A percentile compares a stretch with the other conserved stretches of the same genome.
Evolutionary conservation across 345 rosid genomes (phyloP).

Genomic region (Pugionium cornutum): DNA sequence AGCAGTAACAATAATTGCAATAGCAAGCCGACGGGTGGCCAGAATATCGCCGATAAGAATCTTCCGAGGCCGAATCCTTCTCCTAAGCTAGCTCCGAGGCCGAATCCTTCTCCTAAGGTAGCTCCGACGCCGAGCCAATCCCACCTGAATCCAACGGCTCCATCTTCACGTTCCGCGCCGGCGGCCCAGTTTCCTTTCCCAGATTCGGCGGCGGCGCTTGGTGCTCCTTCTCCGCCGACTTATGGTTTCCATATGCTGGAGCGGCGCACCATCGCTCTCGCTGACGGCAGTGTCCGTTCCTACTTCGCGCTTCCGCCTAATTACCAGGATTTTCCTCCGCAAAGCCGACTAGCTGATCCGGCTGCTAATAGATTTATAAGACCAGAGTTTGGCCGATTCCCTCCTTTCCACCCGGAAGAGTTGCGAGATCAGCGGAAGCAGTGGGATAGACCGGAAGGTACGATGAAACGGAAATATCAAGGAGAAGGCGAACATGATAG

Average conservation of each 20-base stretch:
- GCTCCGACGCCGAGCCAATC: slow-evolving; percentile 43
- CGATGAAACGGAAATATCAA: slow-evolving; percentile 63
- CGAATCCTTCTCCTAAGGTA: slow-evolving; percentile 45
- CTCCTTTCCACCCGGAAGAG: slow-evolving; percentile 51
- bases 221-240: slow-evolving; percentile 74
- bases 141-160: slow-evolving; percentile 37
- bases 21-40: slow-evolving; percentile 25
- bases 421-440: slow-evolving; percentile 49
- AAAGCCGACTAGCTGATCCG: slow-evolving; percentile 35
- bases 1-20: slow-evolving; percentile 29
- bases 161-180: slow-evolving; percentile 38
- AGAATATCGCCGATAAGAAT: slow-evolving; percentile 40
- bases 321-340: slow-evolving; percentile 65
- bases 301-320: slow-evolving; percentile 95
- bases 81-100: slow-evolving; percentile 33
- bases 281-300: slow-evolving; percentile 90
- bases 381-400: slow-evolving; percentile 40
- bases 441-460: slow-evolving; percentile 48
- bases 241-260: slow-evolving; percentile 97
- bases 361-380: slow-evolving; percentile 36
- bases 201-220: slow-evolving; percentile 55
- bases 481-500: slow-evolving; percentile 52
- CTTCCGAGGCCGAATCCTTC: slow-evolving; percentile 42
- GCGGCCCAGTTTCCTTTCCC: slow-evolving; percentile 46
- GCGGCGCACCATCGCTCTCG: slow-evolving; percentile 74